Percentiles rank a stretch among this genome's conserved stretches.
These are phyloP conservation scores for Trifolium fragiferum DNA, from an alignment of 306 rosid species.

Conservation along the genomic window DNA sequence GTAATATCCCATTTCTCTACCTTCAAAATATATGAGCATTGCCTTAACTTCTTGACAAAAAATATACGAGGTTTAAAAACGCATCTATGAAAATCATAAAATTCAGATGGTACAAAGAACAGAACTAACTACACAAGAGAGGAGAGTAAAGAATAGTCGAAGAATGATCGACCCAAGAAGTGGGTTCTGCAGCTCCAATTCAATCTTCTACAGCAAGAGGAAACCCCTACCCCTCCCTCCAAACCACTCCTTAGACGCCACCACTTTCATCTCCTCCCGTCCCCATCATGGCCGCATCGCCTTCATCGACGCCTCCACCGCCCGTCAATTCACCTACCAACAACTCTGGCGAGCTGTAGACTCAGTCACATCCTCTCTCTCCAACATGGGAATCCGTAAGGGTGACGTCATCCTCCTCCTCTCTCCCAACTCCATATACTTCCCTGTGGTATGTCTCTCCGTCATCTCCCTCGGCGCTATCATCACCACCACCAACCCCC, in stretches of 20 bases:
- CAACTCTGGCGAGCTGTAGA: constrained; percentile 74
- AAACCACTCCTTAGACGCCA: constrained; percentile 57
- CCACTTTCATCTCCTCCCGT: constrained; percentile 81
- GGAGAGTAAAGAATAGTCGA: background rate
- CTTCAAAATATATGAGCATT: too few species aligned
- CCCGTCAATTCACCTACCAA: constrained; percentile 59
- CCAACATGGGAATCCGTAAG: constrained; percentile 66
- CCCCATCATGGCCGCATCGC: constrained; percentile 73
- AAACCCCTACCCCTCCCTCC: constrained; percentile 63
- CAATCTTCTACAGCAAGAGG: constrained; percentile 77
- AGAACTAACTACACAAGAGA: background rate
- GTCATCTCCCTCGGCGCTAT: constrained; percentile 90
- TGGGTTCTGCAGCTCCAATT: constrained; percentile 71
- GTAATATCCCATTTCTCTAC: too few species aligned
- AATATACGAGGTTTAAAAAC: too few species aligned
- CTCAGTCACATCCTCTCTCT: constrained; percentile 61
- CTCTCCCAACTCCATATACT: constrained; percentile 81
- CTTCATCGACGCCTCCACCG: constrained; percentile 83
- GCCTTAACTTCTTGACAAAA: too few species aligned
- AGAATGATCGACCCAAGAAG: constrained; percentile 50
- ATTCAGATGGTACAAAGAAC: background rate
- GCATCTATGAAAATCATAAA: too few species aligned
- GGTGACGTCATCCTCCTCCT: constrained; percentile 82
- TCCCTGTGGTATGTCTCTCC: constrained; percentile 82
- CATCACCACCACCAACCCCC: constrained; percentile 91